Evolutionary conservation across 2,329 filamentous ascomycete species (phyloP).

Genomic region (Neurospora sp.): DNA sequence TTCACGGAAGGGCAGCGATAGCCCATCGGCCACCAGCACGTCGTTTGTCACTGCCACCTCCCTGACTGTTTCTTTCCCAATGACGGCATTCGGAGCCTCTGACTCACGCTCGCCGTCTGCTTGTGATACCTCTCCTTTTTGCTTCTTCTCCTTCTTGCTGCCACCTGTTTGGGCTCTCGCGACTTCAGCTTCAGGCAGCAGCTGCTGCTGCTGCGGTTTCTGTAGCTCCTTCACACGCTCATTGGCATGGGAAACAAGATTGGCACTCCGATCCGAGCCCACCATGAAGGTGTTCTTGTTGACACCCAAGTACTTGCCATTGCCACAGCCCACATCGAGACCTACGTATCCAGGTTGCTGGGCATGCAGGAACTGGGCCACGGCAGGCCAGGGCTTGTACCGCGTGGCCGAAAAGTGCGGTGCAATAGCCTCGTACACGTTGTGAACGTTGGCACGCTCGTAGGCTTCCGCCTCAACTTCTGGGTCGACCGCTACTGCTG

Average conservation of each 20-base stretch:
- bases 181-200: constrained; percentile 1
- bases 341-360: constrained; percentile 65
- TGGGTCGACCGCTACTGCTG: constrained; percentile 13
- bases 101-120: not conserved
- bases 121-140: not conserved
- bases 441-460: constrained; percentile 81
- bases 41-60: constrained; percentile 37
- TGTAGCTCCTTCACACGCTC: constrained; percentile 18
- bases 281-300: constrained; percentile 71
- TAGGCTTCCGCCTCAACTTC: constrained; percentile 45
- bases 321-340: constrained; percentile 88
- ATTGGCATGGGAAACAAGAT: constrained; percentile 42
- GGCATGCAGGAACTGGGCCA: constrained; percentile 64
- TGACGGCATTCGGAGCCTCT: not conserved
- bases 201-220: constrained; percentile 6
- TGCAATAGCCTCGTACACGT: constrained; percentile 82
- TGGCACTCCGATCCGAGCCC: constrained; percentile 69
- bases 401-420: constrained; percentile 74
- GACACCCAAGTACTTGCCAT: constrained; percentile 86
- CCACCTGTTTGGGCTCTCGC: not conserved
- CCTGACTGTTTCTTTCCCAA: not conserved
- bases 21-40: constrained; percentile 69
- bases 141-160: not conserved
- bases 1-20: constrained; percentile 68
- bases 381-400: constrained; percentile 84